These are phyloP conservation scores for Mycena indigotica DNA, from an alignment of 768 basidiomycete species.

Conservation along the genomic window DNA sequence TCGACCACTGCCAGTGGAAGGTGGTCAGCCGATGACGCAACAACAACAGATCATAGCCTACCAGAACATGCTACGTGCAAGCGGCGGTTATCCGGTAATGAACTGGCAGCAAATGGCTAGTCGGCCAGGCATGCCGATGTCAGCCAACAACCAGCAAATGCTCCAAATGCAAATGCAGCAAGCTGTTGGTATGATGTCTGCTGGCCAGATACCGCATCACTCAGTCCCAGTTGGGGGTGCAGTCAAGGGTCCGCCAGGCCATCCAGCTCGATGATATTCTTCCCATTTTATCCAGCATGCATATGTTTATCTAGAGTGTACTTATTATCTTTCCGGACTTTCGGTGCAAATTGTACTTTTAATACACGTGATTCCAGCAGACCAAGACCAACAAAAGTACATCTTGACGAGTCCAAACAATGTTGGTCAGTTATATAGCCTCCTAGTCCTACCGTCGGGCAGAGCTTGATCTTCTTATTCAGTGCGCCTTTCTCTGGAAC, in stretches of 20 bases:
- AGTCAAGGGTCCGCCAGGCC: constrained; percentile 35
- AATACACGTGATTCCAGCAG: neutral
- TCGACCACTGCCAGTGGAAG: neutral
- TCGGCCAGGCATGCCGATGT: neutral
- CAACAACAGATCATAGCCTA: neutral
- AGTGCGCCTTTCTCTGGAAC: no score
- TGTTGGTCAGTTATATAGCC: no score
- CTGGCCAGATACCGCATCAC: constrained; percentile 29
- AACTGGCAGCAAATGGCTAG: constrained; percentile 13
- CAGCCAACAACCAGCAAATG: neutral
- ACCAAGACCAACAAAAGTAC: no score
- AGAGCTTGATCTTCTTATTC: no score
- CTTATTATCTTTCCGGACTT: neutral
- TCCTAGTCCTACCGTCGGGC: no score
- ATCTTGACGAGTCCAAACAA: no score
- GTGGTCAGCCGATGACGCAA: neutral
- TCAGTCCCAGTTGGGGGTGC: constrained; percentile 33
- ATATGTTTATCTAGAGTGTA: neutral
- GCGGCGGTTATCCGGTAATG: neutral
- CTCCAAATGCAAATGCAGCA: constrained; percentile 20
- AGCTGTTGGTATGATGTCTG: neutral
- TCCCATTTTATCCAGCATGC: neutral
- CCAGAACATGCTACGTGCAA: neutral
- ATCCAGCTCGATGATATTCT: constrained; percentile 34
- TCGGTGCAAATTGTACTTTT: neutral